These are phyloP conservation scores for Plasmodium berghei DNA, from an alignment of 169 alveolate genomes.

Conservation along the genomic window DNA sequence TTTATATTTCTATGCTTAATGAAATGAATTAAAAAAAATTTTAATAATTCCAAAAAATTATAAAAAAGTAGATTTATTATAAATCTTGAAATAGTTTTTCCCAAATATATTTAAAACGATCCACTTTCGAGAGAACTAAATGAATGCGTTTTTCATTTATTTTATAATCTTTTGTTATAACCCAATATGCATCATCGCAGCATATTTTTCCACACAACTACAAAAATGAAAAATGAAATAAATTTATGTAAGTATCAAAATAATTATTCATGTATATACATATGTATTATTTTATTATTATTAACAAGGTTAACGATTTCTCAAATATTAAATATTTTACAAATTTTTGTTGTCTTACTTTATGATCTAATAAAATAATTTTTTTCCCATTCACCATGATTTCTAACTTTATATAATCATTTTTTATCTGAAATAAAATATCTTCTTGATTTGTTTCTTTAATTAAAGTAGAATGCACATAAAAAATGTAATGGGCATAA, in stretches of 20 bases:
- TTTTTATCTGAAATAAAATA: constrained; percentile 24
- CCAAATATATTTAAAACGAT: constrained; percentile 58
- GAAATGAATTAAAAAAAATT: too few species aligned
- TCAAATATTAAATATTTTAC: too few species aligned
- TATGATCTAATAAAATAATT: constrained; percentile 31
- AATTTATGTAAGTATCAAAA: background rate
- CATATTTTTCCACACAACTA: constrained; percentile 59
- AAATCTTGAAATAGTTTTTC: constrained; percentile 55
- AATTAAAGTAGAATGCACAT: background rate
- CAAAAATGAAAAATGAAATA: constrained; percentile 5
- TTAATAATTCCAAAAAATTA: too few species aligned
- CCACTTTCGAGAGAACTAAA: constrained; percentile 50
- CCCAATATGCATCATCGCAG: constrained; percentile 65
- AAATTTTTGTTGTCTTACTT: background rate
- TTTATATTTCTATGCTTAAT: too few species aligned
- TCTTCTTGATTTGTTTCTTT: constrained; percentile 40
- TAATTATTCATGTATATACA: background rate
- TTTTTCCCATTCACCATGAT: constrained; percentile 6
- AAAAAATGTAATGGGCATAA: background rate
- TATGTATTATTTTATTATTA: background rate
- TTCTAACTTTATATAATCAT: constrained; percentile 63
- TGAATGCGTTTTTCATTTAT: constrained; percentile 27
- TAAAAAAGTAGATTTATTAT: background rate
- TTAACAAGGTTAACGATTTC: too few species aligned
- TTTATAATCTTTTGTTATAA: constrained; percentile 47